These are phyloP conservation scores for Penicillium ucsense DNA, from an alignment of 495 filamentous ascomycete species.

Conservation along the genomic window DNA sequence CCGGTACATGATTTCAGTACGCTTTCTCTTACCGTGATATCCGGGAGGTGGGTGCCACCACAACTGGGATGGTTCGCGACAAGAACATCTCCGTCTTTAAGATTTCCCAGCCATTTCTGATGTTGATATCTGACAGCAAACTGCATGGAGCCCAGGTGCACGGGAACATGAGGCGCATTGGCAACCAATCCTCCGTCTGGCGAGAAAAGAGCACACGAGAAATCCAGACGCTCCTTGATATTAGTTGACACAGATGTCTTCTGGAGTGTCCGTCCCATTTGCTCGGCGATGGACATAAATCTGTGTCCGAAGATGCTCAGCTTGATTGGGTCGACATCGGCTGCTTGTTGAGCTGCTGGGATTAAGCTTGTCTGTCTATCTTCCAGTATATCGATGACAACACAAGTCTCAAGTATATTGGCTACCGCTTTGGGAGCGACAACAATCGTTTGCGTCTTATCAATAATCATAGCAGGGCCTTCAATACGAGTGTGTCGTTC, in stretches of 20 bases:
- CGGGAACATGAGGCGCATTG: constrained; percentile 89
- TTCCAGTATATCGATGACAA: constrained; percentile 40
- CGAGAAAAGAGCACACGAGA: constrained; percentile 93
- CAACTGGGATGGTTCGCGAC: constrained; percentile 94
- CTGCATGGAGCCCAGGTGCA: constrained; percentile 89
- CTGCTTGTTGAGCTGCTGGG: constrained; percentile 41
- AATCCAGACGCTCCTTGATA: constrained; percentile 94
- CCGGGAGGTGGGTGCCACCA: constrained; percentile 79
- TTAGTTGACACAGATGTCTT: constrained; percentile 98
- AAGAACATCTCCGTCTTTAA: constrained; percentile 86
- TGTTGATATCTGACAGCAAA: constrained; percentile 92
- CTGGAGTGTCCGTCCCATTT: constrained; percentile 92
- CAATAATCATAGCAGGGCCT: constrained; percentile 86
- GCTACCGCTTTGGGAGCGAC: constrained; percentile 67
- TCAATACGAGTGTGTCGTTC: constrained; percentile 64
- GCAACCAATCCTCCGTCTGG: constrained; percentile 84
- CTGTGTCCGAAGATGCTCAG: constrained; percentile 92
- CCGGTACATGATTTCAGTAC: no score
- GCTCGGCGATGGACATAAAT: constrained; percentile 98
- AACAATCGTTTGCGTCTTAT: constrained; percentile 93
- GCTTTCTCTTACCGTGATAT: constrained; percentile 64
- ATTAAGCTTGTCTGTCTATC: constrained; percentile 19
- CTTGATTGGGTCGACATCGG: constrained; percentile 68
- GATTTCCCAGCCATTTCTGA: constrained; percentile 77
- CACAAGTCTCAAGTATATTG: constrained; percentile 32